A percentile compares a stretch with the other conserved stretches of the same genome.
phyloP scores from a whole-genome alignment of 1,139 yeast species.

The Trichomonascaceae sp. region DNA sequence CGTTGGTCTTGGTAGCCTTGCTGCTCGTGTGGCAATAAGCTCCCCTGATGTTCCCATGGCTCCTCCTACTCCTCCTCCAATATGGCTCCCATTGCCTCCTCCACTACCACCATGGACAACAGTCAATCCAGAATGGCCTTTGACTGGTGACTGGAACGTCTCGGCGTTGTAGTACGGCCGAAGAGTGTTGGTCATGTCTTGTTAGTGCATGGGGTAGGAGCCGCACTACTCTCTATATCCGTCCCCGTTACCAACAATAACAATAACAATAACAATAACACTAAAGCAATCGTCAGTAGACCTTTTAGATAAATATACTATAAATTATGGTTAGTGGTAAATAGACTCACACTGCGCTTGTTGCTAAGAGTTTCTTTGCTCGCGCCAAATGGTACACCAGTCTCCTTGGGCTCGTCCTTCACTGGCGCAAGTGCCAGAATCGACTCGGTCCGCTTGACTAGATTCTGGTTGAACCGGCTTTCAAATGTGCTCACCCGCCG shows the following conservation, averaged over 20 bases:
- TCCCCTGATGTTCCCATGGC: constrained; percentile 1
- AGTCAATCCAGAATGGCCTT: constrained; percentile 39
- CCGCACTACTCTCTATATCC: neutral
- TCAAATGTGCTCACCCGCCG: too few species aligned
- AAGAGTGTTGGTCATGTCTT: constrained; percentile 13
- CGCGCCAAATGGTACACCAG: too few species aligned
- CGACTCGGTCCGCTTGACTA: too few species aligned
- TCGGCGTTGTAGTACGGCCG: constrained; percentile 69
- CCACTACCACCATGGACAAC: constrained; percentile 34
- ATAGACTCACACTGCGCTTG: constrained; percentile 22
- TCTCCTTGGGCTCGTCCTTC: too few species aligned
- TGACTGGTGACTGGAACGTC: constrained; percentile 38
- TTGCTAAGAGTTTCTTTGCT: too few species aligned
- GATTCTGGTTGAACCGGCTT: too few species aligned
- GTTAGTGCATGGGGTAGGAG: neutral
- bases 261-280: constrained; percentile 1
- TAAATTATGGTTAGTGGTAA: constrained; percentile 3
- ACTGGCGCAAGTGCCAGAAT: too few species aligned
- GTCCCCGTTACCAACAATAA: constrained; percentile 1
- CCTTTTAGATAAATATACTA: neutral
- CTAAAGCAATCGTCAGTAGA: neutral
- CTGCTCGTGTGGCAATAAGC: constrained; percentile 3
- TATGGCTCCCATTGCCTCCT: constrained; percentile 46
- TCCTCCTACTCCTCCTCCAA: constrained; percentile 8
- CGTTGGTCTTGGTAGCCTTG: neutral